These are phyloP conservation scores for Hanseniaspora sp. DNA, from an alignment of 1,139 yeast genomes.

Conservation along the genomic window DNA sequence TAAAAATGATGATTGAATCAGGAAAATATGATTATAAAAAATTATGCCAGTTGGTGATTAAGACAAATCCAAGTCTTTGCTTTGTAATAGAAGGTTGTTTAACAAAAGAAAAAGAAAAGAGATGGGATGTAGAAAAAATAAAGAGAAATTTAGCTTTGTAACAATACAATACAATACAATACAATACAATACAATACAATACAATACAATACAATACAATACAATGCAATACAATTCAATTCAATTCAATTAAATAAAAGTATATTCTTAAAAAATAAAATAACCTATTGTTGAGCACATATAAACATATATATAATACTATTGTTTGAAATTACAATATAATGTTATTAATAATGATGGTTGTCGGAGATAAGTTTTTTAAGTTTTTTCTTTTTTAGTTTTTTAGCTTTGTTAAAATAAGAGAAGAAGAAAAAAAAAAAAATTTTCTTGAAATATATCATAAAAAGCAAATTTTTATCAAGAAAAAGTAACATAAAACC, in stretches of 20 bases:
- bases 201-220: too few relatives aligned
- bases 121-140: conserved; percentile 40
- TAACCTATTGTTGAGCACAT: too few relatives aligned
- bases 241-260: too few relatives aligned
- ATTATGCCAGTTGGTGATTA: conserved; percentile 25
- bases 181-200: too few relatives aligned
- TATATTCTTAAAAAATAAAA: too few relatives aligned
- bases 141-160: conserved; percentile 16
- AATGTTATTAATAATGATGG: not conserved
- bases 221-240: too few relatives aligned
- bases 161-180: too few relatives aligned
- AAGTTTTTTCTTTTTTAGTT: not conserved
- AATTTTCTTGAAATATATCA: not conserved
- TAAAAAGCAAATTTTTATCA: not conserved
- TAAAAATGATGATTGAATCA: conserved; percentile 59
- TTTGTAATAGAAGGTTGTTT: conserved; percentile 48
- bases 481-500: not conserved
- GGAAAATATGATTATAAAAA: conserved; percentile 48
- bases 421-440: not conserved
- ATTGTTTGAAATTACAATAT: not conserved
- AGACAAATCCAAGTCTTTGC: conserved; percentile 22
- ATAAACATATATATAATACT: not conserved
- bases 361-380: not conserved
- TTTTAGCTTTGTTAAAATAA: not conserved
- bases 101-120: conserved; percentile 38